Percentiles rank a stretch among this genome's conserved stretches.
Evolutionary conservation across 2,329 filamentous ascomycete species (phyloP).

Genomic region (Scedosporium apiospermum): DNA sequence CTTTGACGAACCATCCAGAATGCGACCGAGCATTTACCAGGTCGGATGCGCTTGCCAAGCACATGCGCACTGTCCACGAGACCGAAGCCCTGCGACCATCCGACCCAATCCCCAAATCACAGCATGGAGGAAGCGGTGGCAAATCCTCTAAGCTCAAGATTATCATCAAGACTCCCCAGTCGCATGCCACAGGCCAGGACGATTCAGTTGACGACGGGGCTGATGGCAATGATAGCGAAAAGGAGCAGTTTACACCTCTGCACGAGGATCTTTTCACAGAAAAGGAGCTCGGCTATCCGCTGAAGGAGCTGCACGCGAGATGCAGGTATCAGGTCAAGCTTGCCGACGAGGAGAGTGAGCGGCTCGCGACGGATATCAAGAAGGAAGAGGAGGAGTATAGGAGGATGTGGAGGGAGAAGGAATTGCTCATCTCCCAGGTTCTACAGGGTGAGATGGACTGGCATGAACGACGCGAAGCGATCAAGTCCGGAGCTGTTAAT

Average conservation of each 20-base stretch:
- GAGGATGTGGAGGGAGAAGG: slow-evolving; percentile 71
- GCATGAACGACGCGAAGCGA: slow-evolving; percentile 46
- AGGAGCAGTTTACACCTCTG: slow-evolving; percentile 42
- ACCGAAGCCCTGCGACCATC: slow-evolving; percentile 83
- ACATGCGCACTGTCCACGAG: slow-evolving; percentile 98
- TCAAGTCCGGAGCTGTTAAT: slow-evolving; percentile 38
- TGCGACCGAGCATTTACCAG: slow-evolving; percentile 95
- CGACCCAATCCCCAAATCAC: slow-evolving; percentile 63
- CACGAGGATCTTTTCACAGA: slow-evolving; percentile 52
- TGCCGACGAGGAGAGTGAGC: slow-evolving; percentile 58
- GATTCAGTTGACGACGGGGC: slow-evolving; percentile 44
- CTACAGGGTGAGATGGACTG: slow-evolving; percentile 54
- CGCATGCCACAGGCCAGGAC: slow-evolving; percentile 47
- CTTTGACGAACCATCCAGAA: slow-evolving; percentile 43
- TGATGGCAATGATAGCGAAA: slow-evolving; percentile 39
- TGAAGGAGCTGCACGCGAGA: slow-evolving; percentile 54
- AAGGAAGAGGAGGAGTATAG: slow-evolving; percentile 56
- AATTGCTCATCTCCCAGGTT: slow-evolving; percentile 66
- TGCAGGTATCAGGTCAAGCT: slow-evolving; percentile 64
- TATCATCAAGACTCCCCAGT: slow-evolving; percentile 52
- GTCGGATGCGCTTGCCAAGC: slow-evolving; percentile 91
- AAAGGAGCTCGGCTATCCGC: slow-evolving; percentile 52
- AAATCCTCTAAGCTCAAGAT: slow-evolving; percentile 50
- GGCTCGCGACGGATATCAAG: slow-evolving; percentile 55
- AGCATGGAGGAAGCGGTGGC: slow-evolving; percentile 34